Evolutionary conservation across 768 basidiomycete species (phyloP), one percentile per base, ranked within the genome.

Genomic region (Mrakia gelida): DNA sequence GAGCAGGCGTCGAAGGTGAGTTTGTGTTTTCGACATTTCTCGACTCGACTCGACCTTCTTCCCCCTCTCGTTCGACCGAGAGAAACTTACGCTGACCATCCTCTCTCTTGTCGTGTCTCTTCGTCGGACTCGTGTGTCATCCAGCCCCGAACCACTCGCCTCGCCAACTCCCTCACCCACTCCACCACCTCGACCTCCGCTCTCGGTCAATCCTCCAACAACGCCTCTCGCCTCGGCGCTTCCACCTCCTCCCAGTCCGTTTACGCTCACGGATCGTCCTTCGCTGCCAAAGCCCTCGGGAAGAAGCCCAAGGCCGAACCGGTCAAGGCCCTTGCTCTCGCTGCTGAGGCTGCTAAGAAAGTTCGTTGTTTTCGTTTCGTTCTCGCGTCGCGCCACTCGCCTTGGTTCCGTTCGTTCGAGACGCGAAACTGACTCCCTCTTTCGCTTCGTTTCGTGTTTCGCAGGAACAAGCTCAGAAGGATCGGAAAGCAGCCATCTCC

Each of bases 381-480:
- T 52, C 11, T 38, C 10, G 38, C 65, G 45, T 67, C n/a, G 7
- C 65, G n/a, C 5, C n/a, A 4, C 4, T 15, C n/a, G 7, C 45
- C 15, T 2, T 23, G 3, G 2, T 32, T 18, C 30, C 7, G 15
- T 65, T 61, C 10, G 30, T 11, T 16, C n/a, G 65, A 67, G 30
- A 1, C 34, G 67, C 49, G 41, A 49, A 32, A n/a, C 67, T 79
- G 32, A 75, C 34, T 26, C 45, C 72, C 73, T 43, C 16, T 45
- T 45, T 15, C 45, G 45, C 38, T 45, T 45, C 45, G 45, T 65
- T 8, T 65, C 32, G 11, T 52, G 49, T 28, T 34, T 18, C 72
- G 34, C 81, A 97, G 95, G 93, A 95, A 87, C 92, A 95, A 86
- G 92, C 92, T 80, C 92, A 93, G 82, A 88, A 88, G 49, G 93